Base-by-base conservation (phyloP, 352 stramenopile genomes). In the Globisporangium middletonii region DNA sequence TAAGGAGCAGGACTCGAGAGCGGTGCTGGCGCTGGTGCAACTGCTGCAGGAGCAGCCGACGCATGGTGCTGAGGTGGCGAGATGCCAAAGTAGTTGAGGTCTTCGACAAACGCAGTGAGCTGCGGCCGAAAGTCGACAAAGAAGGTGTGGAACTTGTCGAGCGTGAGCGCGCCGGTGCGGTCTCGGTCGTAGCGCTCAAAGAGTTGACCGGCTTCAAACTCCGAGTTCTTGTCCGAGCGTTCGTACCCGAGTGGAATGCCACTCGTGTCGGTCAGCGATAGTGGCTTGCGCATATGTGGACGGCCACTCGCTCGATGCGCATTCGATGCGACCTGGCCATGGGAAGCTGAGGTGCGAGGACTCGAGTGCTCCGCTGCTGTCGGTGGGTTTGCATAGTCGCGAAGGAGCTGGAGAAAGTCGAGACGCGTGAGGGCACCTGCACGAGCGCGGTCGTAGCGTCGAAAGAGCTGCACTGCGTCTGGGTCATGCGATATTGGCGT, bases 171-270 rank as follows among this genome's bases (percentile, higher is more conserved):
- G 0, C 81, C 81, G 0, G 60, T 69, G 38, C 72, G 81, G 35
- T 88, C 71, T 16, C 57, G 74, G 56, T 94, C 83, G 55, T 92
- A 94, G 13, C 81, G 69, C 61, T 90, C 83, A 56, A 94, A 94
- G 18, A 94, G 68, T 62, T 94, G 83, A 1, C 83, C 81, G 42
- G 83, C 83, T 47, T 94, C 83, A 59, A 94, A 94, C 63, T 94
- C 83, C 12, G 79, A 88, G 67, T 94, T 94, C 44, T 67, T 71
- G 12, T 81, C 73, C 30, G 81, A 74, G 30, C 81, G 80, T 55
- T 83, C 77, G 53, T 83, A 94, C 4, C 83, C 83, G 12, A 94
- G 57, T 33, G 83, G 83, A 15, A 88, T 81, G 13, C 81, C 81
- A 26, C 53, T 75, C 4, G 71, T 72, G 45, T 92, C 81, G 0